Evolutionary conservation across 306 rosid species (phyloP), one percentile per base, ranked within the genome.

Genomic region (Vigna radiata): DNA sequence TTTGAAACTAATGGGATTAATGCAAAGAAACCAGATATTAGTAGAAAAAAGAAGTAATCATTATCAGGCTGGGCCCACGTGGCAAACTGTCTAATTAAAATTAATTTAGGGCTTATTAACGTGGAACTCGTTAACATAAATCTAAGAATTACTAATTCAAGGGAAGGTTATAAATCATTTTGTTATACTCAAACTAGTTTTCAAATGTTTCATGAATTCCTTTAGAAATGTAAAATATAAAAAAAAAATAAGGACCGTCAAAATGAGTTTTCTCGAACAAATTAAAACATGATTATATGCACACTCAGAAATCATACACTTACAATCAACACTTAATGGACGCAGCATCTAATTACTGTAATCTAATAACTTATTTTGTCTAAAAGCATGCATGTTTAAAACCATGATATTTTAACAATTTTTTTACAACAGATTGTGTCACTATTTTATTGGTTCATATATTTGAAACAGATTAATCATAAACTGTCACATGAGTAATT

Each of bases 41-140:
- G 43, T 10, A n/a, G 70, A 39, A 29, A 65, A 65, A 65, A 39
- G 16, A 65, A 41, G 17, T 65, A 65, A 17, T 39, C n/a, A 8
- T 13, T 36, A 36, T 4, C 15, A 8, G 27, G 9, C 49, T 63
- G 37, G 46, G 69, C 2, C 29, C 69, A 36, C 48, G 37, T 33
- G 16, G 14, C 23, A 31, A 15, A 61, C 1, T 27, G 12, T 36
- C 15, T 33, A 33, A 8, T 61, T 63, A 15, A 36, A 63, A 63
- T 7, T 36, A 63, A 36, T 36, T 31, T 31, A 15, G 31, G 68
- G 46, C 2, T 61, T 16, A 36, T 36, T 36, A 1, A 36, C 8
- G 41, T 36, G 41, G 11, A 54, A 17, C 25, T 21, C 8, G 9
- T 19, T 55, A 55, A 55, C 23, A 54, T 19, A 54, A 54, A 2